A percentile compares a stretch with the other conserved stretches of the same genome.
Evolutionary conservation across 192 early-diverging fungal species (phyloP).

Genomic region (Backusella mclennaniae): DNA sequence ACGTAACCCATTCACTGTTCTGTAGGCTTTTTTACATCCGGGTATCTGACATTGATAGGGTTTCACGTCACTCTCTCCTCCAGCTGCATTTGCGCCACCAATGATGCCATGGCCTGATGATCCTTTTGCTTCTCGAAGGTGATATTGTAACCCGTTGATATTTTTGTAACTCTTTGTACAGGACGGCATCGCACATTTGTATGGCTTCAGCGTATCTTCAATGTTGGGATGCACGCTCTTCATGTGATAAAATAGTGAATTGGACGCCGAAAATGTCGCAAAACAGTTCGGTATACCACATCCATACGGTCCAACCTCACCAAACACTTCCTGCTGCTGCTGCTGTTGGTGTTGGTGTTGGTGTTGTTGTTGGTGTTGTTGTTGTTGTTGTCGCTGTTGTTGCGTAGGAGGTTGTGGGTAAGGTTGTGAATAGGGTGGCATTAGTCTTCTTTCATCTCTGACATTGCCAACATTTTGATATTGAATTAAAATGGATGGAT

Average conservation of each 20-base stretch:
- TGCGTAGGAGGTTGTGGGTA: neutral
- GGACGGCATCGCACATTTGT: constrained; percentile 62
- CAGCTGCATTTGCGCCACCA: neutral
- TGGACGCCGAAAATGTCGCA: constrained; percentile 32
- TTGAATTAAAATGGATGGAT: constrained; percentile 33
- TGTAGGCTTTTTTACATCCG: constrained; percentile 43
- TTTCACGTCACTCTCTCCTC: constrained; percentile 12
- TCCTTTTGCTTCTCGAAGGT: constrained; percentile 61
- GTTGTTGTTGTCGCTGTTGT: neutral
- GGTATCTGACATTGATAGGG: constrained; percentile 36
- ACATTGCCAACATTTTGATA: constrained; percentile 17
- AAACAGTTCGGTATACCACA: constrained; percentile 37
- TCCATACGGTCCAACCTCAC: constrained; percentile 34
- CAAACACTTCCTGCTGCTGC: constrained; percentile 20
- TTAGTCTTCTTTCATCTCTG: neutral
- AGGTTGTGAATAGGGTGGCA: constrained; percentile 1
- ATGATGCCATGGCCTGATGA: constrained; percentile 32
- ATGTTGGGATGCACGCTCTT: constrained; percentile 36
- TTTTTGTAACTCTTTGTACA: constrained; percentile 80
- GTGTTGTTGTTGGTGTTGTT: constrained; percentile 4
- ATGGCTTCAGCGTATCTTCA: constrained; percentile 50
- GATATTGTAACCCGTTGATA: constrained; percentile 82
- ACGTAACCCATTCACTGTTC: constrained; percentile 38
- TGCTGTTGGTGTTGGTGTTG: neutral
- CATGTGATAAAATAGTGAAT: constrained; percentile 48